phyloP scores from a whole-genome alignment of 805 yeast genomes.

The Candida caryicola region DNA sequence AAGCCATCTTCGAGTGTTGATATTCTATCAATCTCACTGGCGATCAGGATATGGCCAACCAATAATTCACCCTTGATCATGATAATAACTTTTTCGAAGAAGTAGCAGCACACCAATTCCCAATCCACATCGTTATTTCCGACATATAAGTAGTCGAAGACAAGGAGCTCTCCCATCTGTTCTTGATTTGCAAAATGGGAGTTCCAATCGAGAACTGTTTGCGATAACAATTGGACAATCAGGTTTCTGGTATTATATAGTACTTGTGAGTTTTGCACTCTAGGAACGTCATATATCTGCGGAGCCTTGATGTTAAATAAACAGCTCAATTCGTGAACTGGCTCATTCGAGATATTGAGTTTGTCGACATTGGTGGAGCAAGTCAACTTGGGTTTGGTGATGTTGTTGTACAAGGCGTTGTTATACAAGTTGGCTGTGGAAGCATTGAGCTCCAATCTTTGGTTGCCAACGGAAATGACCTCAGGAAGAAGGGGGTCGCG shows the following conservation, averaged over 20 bases:
- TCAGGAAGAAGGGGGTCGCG: constrained; percentile 7
- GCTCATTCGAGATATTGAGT: constrained; percentile 4
- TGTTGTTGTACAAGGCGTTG: constrained; percentile 3
- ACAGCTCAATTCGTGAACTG: constrained; percentile 14
- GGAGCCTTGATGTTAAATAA: constrained; percentile 22
- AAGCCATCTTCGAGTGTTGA: constrained; percentile 22
- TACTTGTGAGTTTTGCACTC: not conserved
- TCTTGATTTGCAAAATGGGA: constrained; percentile 1
- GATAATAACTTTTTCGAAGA: constrained; percentile 31
- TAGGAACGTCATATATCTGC: constrained; percentile 5
- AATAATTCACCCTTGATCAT: constrained; percentile 24
- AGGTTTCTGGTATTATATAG: not conserved
- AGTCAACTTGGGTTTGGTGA: constrained; percentile 10
- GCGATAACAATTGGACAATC: constrained; percentile 1
- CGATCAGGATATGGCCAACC: constrained; percentile 41
- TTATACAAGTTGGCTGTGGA: constrained; percentile 1
- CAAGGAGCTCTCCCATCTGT: constrained; percentile 23
- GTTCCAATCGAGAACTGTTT: constrained; percentile 7
- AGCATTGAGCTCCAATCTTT: not conserved
- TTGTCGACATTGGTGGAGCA: constrained; percentile 6
- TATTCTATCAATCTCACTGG: constrained; percentile 34
- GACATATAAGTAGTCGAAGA: constrained; percentile 43
- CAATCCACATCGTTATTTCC: constrained; percentile 44
- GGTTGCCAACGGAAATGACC: not conserved
- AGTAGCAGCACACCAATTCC: constrained; percentile 33